Base-by-base conservation (phyloP, 768 basidiomycete genomes). In the Serendipita sp. region DNA sequence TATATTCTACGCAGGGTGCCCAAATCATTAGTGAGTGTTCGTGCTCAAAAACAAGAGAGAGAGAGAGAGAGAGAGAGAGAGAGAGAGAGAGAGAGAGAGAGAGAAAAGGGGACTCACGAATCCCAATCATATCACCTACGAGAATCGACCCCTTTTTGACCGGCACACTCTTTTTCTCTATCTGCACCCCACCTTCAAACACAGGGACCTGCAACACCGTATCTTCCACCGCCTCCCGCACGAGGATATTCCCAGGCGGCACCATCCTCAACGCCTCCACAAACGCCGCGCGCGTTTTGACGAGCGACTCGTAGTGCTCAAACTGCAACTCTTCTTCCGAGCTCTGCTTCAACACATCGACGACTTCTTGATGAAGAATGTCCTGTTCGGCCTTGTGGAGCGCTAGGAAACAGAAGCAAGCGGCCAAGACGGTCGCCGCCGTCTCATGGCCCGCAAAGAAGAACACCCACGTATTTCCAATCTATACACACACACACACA, bases 41-140 rank as follows among this genome's bases (percentile, higher is more conserved):
- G n/a, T n/a, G n/a, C n/a, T n/a, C n/a, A n/a, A n/a, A n/a, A n/a
- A n/a, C n/a, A n/a, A n/a, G n/a, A n/a, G n/a, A n/a, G n/a, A n/a
- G n/a, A n/a, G n/a, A n/a, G n/a, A n/a, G n/a, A n/a, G n/a, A n/a
- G n/a, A n/a, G n/a, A n/a, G n/a, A n/a, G n/a, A n/a, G n/a, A n/a
- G n/a, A n/a, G n/a, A n/a, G n/a, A n/a, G n/a, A n/a, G n/a, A n/a
- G n/a, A n/a, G n/a, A n/a, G n/a, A n/a, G n/a, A n/a, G n/a, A n/a
- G n/a, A 48, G n/a, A n/a, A 48, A 48, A 48, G 20, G 7, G 1
- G 17, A 65, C 78, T 72, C 65, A 80, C 79, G 75, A 50, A 79
- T 70, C 63, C 78, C 79, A 63, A 81, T 65, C 75, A 79, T 75
- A 65, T 81, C 79, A 5, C 78, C 71, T 2, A 78, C 67, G 14